These are phyloP conservation scores for Paecilomyces dactylethromorphus DNA, from an alignment of 2,329 filamentous ascomycete genomes.

Conservation along the genomic window DNA sequence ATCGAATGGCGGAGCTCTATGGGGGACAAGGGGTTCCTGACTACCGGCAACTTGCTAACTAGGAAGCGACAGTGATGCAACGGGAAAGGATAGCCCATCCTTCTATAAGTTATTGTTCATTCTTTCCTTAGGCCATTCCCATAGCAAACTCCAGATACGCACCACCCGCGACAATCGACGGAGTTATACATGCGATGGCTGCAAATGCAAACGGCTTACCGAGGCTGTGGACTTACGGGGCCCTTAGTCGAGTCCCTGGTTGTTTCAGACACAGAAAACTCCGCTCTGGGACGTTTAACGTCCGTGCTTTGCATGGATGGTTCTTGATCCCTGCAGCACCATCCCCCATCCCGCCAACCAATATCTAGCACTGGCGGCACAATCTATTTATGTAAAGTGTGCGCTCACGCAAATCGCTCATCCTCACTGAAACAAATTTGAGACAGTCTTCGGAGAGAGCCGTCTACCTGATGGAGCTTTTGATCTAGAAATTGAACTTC, in stretches of 20 bases:
- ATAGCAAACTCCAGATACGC: not conserved
- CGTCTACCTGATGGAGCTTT: not conserved
- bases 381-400: not conserved
- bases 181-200: not conserved
- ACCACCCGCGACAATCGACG: not conserved
- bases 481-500: not conserved
- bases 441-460: not conserved
- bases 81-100: not conserved
- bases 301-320: not conserved
- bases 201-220: not conserved
- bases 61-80: constrained; percentile 25
- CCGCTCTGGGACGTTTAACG: not conserved
- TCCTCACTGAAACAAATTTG: not conserved
- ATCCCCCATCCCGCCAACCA: not conserved
- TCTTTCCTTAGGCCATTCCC: not conserved
- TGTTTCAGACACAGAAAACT: not conserved
- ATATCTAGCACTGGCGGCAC: not conserved
- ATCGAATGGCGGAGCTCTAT: constrained; percentile 86
- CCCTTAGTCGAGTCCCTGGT: not conserved
- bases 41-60: constrained; percentile 68
- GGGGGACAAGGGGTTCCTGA: constrained; percentile 81
- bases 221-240: not conserved
- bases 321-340: not conserved
- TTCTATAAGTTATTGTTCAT: not conserved
- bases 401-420: not conserved